Evolutionary conservation across 2,329 filamentous ascomycete species (phyloP), one percentile per base, ranked within the genome.

Genomic region (Sporothrix curviconia): DNA sequence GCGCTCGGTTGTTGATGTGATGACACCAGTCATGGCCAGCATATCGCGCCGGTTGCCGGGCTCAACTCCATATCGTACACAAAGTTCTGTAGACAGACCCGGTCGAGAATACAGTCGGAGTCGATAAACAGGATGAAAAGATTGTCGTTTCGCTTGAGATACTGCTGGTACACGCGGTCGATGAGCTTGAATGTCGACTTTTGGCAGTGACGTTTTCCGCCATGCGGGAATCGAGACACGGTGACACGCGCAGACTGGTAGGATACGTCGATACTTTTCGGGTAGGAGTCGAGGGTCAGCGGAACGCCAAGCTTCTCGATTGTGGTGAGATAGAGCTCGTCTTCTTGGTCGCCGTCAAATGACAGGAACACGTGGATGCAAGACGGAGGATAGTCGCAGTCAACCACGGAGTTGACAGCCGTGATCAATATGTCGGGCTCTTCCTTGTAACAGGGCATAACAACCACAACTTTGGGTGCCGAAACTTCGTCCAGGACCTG

Each of bases 1-100:
- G 66, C 89, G 94, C 65, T 87, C 83, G 0, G 92, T 96, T 0
- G 92, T 96, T 1, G 91, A 92, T 2, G 92, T 97, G 67, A 97
- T 97, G 67, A 97, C 89, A 32, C 92, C 92, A 14, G 92, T 97
- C 90, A 96, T 96, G 55, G 92, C 92, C 67, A 97, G 78, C 90
- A 96, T 96, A 69, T 95, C 90, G 68, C 86, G 84, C 68, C 89
- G 85, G 73, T 92, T 95, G 56, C 92, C 92, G 1, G 92, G 92
- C 92, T 96, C 60, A 97, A 78, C 72, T 97, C 91, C 94, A 97
- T 97, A 69, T 97, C 92, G 72, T 94, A 96, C 75, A 97, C 89
- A 72, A 97, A 97, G 71, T 96, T 97, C 69, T 96, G 92, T 59
- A 97, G 82, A 69, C 92, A 97, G 40, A 92, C 84, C 59, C 85